Percentiles rank a stretch among this genome's conserved stretches.
These are phyloP conservation scores for Thalassiosira exigua DNA, from an alignment of 352 stramenopile genomes.

Conservation along the genomic window DNA sequence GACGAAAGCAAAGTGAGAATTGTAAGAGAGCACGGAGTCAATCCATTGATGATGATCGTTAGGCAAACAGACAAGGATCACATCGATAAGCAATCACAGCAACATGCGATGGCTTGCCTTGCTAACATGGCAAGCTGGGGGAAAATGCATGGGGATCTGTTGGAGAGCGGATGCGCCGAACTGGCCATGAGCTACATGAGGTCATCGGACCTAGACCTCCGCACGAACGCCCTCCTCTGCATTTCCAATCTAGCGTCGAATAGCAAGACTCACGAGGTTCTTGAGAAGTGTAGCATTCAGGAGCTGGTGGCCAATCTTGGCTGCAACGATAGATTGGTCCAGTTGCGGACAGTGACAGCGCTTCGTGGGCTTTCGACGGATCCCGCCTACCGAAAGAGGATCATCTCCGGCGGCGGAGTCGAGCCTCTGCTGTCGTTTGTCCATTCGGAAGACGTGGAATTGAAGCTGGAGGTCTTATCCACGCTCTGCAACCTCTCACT, in stretches of 20 bases:
- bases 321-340: constrained; percentile 72
- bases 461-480: constrained; percentile 95
- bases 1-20: constrained; percentile 53
- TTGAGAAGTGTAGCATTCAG: constrained; percentile 78
- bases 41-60: constrained; percentile 88
- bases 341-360: constrained; percentile 90
- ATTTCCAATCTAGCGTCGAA: constrained; percentile 94
- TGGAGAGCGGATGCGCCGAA: constrained; percentile 45
- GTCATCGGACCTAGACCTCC: constrained; percentile 56
- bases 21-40: constrained; percentile 48
- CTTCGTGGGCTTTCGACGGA: constrained; percentile 92
- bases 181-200: constrained; percentile 49
- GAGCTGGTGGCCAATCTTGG: constrained; percentile 64
- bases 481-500: constrained; percentile 97
- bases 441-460: constrained; percentile 91
- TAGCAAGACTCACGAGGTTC: constrained; percentile 89
- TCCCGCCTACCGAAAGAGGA: constrained; percentile 87
- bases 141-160: constrained; percentile 46
- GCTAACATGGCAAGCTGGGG: constrained; percentile 90
- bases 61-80: constrained; percentile 85
- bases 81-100: constrained; percentile 89
- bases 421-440: constrained; percentile 89
- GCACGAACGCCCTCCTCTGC: constrained; percentile 90
- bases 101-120: constrained; percentile 92
- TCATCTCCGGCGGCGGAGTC: constrained; percentile 90